Evolutionary conservation across 2,329 filamentous ascomycete species (phyloP), one percentile per base, ranked within the genome.

Genomic region (Volutella citrinella): DNA sequence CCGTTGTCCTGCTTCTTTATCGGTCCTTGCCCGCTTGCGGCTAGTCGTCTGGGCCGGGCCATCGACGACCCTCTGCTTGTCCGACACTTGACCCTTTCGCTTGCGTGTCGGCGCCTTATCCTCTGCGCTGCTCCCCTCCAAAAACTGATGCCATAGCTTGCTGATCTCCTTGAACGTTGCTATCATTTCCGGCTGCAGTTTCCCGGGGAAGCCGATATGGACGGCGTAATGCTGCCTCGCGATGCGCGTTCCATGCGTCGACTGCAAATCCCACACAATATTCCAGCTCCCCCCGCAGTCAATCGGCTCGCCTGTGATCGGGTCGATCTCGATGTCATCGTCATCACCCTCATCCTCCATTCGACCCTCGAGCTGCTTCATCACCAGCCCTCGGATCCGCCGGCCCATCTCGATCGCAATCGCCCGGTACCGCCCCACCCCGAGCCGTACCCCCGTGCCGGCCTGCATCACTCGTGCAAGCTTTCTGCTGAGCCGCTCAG

Each of bases 181-280:
- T 23, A 37, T 32, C 19, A 37, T 37, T 19, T 37, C 14, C 10
- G 17, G 19, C 19, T 32, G 12, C 13, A 37, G 16, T 13, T 32
- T 18, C 6, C 29, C n/a, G 9, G 15, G 14, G 12, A 29, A 29
- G 14, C 26, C 7, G n/a, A 35, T 35, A 16, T 35, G 17, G 9
- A 30, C n/a, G n/a, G 26, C 7, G 12, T 35, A 35, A 21, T 23
- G 10, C n/a, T 29, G 12, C 10, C 7, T 11, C 20, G 19, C 10
- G 20, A 35, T 35, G 3, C 21, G 19, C 5, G 12, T 24, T 7
- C 15, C 17, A 17, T 35, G 12, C 8, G 12, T 35, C 4, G 19
- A 7, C n/a, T n/a, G n/a, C n/a, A n/a, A n/a, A n/a, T n/a, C n/a
- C n/a, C n/a, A n/a, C n/a, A n/a, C n/a, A n/a, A 35, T 24, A 20